Evolutionary conservation across 2,329 filamentous ascomycete genomes (phyloP), one percentile per base, ranked within the genome.

Genomic region (Chaetomiaceae sp.): DNA sequence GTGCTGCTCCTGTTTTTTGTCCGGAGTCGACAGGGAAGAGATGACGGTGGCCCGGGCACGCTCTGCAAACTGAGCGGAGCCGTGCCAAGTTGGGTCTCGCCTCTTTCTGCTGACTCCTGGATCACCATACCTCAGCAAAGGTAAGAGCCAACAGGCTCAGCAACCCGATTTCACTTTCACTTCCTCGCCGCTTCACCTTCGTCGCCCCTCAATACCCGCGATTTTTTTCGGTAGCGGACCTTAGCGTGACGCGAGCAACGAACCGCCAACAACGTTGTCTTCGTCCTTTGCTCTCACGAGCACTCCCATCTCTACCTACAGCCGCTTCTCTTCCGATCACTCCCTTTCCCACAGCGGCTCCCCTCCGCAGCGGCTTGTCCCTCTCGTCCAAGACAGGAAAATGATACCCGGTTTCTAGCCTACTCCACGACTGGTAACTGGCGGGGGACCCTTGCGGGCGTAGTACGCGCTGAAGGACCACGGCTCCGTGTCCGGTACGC

Each of bases 91-190:
- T 54, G 46, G 54, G 43, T 55, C 57, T 59, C 51, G 57, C 57
- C 57, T 59, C 57, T 54, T 56, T 50, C 48, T 36, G 53, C 54
- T 55, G 49, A 49, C 52, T 57, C 55, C 55, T 56, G 47, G 50
- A 48, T 47, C 51, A 49, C 53, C 56, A 52, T 51, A 48, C 50
- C 51, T 53, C 46, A 59, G 54, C 57, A 33, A 49, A 37, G 54
- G 54, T 45, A 56, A 43, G 53, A 40, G 20, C 33, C 32, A 48
- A 37, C 37, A n/a, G 44, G 54, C 49, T 40, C 40, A 34, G n/a
- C n/a, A 52, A 48, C 16, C 32, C 45, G 29, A 46, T n/a, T n/a
- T n/a, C n/a, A n/a, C 48, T 40, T 49, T 43, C 14, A 16, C 32
- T 32, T n/a, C 36, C 44, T n/a, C 48, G 40, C 52, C 40, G 40